Evolutionary conservation across 2,329 filamentous ascomycete genomes (phyloP).

Genomic region (Ceratocystis colombiana): DNA sequence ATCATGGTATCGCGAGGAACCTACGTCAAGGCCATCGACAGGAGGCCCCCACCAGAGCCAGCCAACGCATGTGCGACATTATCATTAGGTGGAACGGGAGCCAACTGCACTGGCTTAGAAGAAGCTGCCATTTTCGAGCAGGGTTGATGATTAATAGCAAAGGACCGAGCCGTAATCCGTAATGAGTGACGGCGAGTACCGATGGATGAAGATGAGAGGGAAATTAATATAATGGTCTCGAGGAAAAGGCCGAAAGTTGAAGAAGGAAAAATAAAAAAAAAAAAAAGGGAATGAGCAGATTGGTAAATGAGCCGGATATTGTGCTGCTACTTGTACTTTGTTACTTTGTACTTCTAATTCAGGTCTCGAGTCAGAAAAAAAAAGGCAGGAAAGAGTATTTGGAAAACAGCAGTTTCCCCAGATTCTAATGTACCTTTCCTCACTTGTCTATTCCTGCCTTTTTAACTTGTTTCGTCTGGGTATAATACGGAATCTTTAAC

Average conservation of each 20-base stretch:
- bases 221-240: not conserved
- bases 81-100: slow-evolving; percentile 67
- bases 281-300: not conserved
- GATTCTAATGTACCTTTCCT: slow-evolving; percentile 7
- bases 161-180: not conserved
- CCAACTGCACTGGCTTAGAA: slow-evolving; percentile 44
- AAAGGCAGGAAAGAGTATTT: not conserved
- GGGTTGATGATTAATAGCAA: not conserved
- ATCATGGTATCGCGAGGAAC: slow-evolving; percentile 28
- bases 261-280: not conserved
- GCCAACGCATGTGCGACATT: slow-evolving; percentile 93
- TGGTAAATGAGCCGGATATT: not conserved
- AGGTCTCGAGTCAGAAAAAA: not conserved
- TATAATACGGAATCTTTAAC: not conserved
- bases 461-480: not conserved
- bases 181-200: not conserved
- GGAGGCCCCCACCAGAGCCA: slow-evolving; percentile 81
- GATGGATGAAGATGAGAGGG: not conserved
- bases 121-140: slow-evolving; percentile 32
- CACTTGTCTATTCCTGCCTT: not conserved
- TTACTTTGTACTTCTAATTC: no score
- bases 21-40: slow-evolving; percentile 93
- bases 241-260: not conserved
- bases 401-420: slow-evolving; percentile 10
- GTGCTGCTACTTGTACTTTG: no score